Percentiles rank a stretch among this genome's conserved stretches.
These are phyloP conservation scores for Melocanna baccifera DNA, from an alignment of 176 grass and related monocot species.

Conservation along the genomic window DNA sequence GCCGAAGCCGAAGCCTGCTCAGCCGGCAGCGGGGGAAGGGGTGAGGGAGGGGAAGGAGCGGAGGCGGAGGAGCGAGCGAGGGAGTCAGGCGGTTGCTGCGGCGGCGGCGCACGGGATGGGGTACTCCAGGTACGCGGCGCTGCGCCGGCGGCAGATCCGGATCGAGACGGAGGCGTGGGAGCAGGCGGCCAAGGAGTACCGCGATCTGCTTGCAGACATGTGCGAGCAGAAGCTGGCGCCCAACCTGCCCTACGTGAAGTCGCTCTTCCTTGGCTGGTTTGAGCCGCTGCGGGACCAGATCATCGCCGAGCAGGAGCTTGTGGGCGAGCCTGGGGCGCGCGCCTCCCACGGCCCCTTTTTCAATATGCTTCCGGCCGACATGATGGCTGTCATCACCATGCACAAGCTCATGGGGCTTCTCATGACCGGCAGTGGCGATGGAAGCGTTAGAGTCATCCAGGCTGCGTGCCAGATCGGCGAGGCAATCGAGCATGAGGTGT, in stretches of 20 bases:
- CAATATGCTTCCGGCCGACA: conserved; percentile 65
- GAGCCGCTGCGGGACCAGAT: conserved; percentile 81
- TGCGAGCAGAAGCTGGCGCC: conserved; percentile 86
- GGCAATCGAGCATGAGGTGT: conserved; percentile 87
- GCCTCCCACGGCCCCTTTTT: conserved; percentile 41
- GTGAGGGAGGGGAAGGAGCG: background rate
- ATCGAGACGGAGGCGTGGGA: conserved; percentile 96
- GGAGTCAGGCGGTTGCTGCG: background rate
- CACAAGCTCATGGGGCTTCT: conserved; percentile 95
- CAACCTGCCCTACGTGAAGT: conserved; percentile 90
- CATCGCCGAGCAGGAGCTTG: conserved; percentile 51
- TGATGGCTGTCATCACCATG: conserved; percentile 99
- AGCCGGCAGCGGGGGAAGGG: background rate
- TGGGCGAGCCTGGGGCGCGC: conserved; percentile 7
- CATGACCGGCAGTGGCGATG: conserved; percentile 62
- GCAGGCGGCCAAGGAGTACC: conserved; percentile 87
- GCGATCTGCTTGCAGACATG: conserved; percentile 78
- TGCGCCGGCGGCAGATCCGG: conserved; percentile 68
- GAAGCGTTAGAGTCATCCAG: conserved; percentile 65
- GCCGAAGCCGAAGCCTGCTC: background rate
- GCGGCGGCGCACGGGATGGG: conserved; percentile 42
- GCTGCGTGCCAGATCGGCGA: conserved; percentile 63
- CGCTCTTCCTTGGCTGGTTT: conserved; percentile 90
- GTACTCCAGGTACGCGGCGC: conserved; percentile 35
- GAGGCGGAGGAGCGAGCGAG: background rate